phyloP scores from a whole-genome alignment of 2,329 filamentous ascomycete species.

The Neoscytalidium dimidiatum region DNA sequence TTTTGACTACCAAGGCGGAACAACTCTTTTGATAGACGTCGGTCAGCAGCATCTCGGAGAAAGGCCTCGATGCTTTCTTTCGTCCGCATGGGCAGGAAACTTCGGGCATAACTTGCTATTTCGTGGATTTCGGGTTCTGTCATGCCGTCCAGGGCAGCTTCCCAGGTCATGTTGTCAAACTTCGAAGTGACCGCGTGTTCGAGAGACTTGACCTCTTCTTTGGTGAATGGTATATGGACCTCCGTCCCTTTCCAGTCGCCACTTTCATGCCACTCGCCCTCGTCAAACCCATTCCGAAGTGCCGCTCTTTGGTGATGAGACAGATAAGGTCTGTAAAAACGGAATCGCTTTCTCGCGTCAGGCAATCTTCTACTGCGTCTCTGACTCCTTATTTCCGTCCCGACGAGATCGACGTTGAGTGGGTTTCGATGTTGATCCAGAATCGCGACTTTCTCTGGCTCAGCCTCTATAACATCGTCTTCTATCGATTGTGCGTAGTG shows the following conservation, averaged over 20 bases:
- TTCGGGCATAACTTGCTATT: slow-evolving; percentile 24
- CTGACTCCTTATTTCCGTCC: background rate
- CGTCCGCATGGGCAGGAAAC: slow-evolving; percentile 21
- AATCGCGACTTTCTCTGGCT: background rate
- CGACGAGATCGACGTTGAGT: background rate
- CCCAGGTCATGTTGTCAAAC: background rate
- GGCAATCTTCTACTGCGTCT: background rate
- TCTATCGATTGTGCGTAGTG: slow-evolving; percentile 24
- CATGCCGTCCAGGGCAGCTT: slow-evolving; percentile 21
- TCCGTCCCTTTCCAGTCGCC: slow-evolving; percentile 32
- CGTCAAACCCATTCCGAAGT: slow-evolving; percentile 22
- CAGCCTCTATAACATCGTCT: slow-evolving; percentile 22
- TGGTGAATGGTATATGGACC: slow-evolving; percentile 37
- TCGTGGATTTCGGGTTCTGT: slow-evolving; percentile 29
- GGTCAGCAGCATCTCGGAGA: slow-evolving; percentile 31
- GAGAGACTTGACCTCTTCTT: slow-evolving; percentile 29
- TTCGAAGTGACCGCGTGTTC: slow-evolving; percentile 21
- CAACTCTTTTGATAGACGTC: slow-evolving; percentile 23
- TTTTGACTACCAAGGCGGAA: background rate
- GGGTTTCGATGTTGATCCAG: background rate
- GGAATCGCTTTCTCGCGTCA: background rate
- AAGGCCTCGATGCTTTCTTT: slow-evolving; percentile 32
- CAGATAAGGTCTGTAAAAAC: slow-evolving; percentile 26
- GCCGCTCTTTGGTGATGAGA: slow-evolving; percentile 25
- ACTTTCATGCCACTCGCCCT: slow-evolving; percentile 27